A percentile compares a stretch with the other conserved stretches of the same genome.
Evolutionary conservation across 164 flowering plant species (phyloP).

Genomic region (Stephania yunnanensis): DNA sequence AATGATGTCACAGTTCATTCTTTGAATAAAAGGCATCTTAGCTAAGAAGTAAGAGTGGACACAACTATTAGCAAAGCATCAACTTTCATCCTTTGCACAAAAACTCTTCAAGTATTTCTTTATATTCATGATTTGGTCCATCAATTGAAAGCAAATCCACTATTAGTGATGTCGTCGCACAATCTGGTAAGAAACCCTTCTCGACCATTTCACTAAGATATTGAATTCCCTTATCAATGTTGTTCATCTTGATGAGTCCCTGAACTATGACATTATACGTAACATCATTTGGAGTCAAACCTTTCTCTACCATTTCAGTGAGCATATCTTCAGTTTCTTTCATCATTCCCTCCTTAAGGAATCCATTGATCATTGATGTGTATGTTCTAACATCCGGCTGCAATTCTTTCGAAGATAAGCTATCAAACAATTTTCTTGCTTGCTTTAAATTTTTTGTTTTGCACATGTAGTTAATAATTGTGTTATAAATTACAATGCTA

Average conservation of each 20-base stretch:
- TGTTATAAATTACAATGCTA: conserved; percentile 12
- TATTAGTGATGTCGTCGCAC: background rate
- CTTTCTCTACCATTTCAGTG: conserved; percentile 19
- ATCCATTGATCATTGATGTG: conserved; percentile 19
- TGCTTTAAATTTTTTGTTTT: conserved; percentile 7
- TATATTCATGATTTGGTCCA: background rate
- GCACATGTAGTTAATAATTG: conserved; percentile 19
- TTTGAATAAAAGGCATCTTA: no score
- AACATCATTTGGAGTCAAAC: conserved; percentile 13
- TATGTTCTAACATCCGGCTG: conserved; percentile 13
- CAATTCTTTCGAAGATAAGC: conserved; percentile 10
- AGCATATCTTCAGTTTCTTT: conserved; percentile 18
- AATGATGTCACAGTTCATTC: no score
- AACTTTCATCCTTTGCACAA: background rate
- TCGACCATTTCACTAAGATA: conserved; percentile 13
- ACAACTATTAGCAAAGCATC: no score
- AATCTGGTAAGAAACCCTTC: conserved; percentile 12
- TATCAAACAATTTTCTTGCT: conserved; percentile 13
- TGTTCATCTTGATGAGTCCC: conserved; percentile 12
- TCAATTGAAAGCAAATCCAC: conserved; percentile 6
- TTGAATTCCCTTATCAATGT: conserved; percentile 1
- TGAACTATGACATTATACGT: conserved; percentile 14
- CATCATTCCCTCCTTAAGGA: conserved; percentile 12
- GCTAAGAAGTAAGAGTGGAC: no score
- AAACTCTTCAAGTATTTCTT: background rate